phyloP scores from a whole-genome alignment of 805 yeast genomes.

The Metschnikowia hibisci region DNA sequence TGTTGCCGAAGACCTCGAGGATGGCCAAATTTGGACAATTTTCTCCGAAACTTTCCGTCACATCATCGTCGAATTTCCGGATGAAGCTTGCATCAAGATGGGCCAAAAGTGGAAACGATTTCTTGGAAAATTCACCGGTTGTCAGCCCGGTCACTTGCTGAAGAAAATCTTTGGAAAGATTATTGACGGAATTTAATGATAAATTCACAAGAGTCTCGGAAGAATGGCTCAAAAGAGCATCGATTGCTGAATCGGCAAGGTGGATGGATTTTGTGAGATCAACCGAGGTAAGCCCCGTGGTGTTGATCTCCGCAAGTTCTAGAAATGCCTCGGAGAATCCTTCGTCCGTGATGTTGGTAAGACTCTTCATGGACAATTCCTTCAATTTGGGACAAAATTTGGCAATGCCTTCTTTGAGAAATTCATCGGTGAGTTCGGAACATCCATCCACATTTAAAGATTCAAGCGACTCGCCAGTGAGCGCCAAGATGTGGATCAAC shows the following conservation, averaged over 20 bases:
- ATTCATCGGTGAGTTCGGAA: conserved; percentile 61
- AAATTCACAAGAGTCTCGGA: conserved; percentile 63
- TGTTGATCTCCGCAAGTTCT: conserved; percentile 46
- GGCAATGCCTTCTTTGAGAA: conserved; percentile 52
- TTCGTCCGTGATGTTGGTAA: conserved; percentile 67
- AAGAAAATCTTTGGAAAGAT: conserved; percentile 49
- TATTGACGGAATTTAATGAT: conserved; percentile 68
- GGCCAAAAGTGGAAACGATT: conserved; percentile 55
- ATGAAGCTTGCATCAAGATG: conserved; percentile 78
- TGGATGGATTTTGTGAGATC: conserved; percentile 63
- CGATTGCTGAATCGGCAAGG: conserved; percentile 59
- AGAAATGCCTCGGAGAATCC: conserved; percentile 59
- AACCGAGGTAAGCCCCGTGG: conserved; percentile 55
- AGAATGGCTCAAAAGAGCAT: conserved; percentile 59
- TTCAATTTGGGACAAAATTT: conserved; percentile 57
- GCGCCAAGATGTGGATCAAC: conserved; percentile 55
- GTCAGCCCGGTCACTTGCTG: conserved; percentile 24
- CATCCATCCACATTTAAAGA: conserved; percentile 70
- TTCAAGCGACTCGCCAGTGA: conserved; percentile 58
- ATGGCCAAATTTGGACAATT: conserved; percentile 60
- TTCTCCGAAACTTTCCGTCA: conserved; percentile 52
- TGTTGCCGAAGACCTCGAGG: conserved; percentile 79
- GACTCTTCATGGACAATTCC: conserved; percentile 50
- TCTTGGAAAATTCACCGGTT: conserved; percentile 18
- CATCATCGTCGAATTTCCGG: conserved; percentile 65